These are phyloP conservation scores for Ananas comosus DNA, from an alignment of 176 grass and related monocot species.

Conservation along the genomic window DNA sequence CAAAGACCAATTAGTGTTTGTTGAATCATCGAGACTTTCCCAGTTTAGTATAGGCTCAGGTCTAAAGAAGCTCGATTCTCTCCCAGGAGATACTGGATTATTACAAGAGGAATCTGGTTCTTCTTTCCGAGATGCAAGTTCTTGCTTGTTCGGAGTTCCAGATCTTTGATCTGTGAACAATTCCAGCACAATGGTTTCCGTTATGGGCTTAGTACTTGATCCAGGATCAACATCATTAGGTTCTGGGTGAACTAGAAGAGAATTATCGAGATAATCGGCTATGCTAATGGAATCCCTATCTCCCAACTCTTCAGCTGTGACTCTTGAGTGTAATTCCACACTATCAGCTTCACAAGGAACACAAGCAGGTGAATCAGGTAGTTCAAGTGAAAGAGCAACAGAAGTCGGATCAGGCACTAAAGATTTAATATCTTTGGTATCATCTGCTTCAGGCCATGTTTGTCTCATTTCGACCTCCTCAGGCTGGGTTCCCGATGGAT, in stretches of 20 bases:
- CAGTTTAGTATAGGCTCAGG: constrained; percentile 52
- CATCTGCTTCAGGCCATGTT: constrained; percentile 31
- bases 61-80: constrained; percentile 55
- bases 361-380: constrained; percentile 28
- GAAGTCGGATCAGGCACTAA: constrained; percentile 24
- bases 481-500: constrained; percentile 16
- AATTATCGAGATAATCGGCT: constrained; percentile 18
- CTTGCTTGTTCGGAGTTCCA: constrained; percentile 27
- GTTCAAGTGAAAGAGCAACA: constrained; percentile 23
- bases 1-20: constrained; percentile 54
- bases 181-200: constrained; percentile 34
- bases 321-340: constrained; percentile 30
- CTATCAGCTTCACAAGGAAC: constrained; percentile 28
- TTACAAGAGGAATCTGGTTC: constrained; percentile 39
- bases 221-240: constrained; percentile 17
- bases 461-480: constrained; percentile 8
- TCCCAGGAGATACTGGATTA: constrained; percentile 42
- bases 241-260: constrained; percentile 21
- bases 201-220: constrained; percentile 16
- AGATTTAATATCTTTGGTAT: constrained; percentile 27
- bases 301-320: constrained; percentile 30
- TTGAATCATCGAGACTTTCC: constrained; percentile 45
- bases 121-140: constrained; percentile 46
- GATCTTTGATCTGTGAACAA: constrained; percentile 34
- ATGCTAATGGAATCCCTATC: constrained; percentile 16